Evolutionary conservation across 2,329 filamentous ascomycete genomes (phyloP), one percentile per base, ranked within the genome.

Genomic region (Neopestalotiopsis sp.): DNA sequence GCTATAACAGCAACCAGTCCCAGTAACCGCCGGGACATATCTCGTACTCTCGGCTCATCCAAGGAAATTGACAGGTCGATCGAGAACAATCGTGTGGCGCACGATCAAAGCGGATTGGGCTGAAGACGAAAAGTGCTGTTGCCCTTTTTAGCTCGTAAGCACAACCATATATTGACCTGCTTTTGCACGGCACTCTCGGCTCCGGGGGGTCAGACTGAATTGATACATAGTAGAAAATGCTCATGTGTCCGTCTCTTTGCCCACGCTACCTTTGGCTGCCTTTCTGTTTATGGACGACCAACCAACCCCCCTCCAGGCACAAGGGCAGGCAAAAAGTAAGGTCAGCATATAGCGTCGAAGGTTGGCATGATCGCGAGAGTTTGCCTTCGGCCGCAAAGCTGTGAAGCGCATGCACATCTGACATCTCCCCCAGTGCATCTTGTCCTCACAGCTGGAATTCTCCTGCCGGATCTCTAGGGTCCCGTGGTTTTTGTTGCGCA

Each of bases 61-160:
- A 24, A 20, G 45, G 45, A 53, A 53, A n/a, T 20, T 53, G 45
- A 53, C 45, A 53, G 45, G 45, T 53, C 45, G 45, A 53, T 53
- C 45, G 14, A 24, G 45, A 53, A 53, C 45, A 53, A 53, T 53
- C 45, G 45, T 53, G 45, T 53, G 45, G 45, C 45, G 45, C 45
- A 53, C 45, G 45, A 53, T 20, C 45, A 20, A 38, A 53, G 45
- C 45, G 45, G n/a, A 53, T 53, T 53, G 45, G 45, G 45, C 45
- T 53, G 45, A 53, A 53, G n/a, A 53, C 24, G 45, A 17, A n/a
- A 53, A 53, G 17, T 17, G 17, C 45, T 53, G 17, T 53, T 53
- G 17, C 45, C 45, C 45, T 53, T 53, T 53, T 53, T 53, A 53
- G 45, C 45, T 53, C 45, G 45, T 53, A n/a, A 53, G 45, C 45